Conservation (phyloP, 345 rosid genomes). For the Microthlaspi erraticum region DNA sequence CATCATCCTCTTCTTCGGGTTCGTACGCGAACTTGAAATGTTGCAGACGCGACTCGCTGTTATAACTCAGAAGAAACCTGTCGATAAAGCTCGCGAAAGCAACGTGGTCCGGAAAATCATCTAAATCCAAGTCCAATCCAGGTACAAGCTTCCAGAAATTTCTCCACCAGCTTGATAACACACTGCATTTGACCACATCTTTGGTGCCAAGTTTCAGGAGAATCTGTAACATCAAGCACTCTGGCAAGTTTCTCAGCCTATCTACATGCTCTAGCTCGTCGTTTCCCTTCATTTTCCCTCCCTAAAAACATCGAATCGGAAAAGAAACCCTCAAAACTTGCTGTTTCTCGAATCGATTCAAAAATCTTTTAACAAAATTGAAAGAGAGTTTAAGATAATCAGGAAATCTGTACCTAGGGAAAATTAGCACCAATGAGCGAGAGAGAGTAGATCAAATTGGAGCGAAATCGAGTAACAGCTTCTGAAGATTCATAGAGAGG, state of each 20-base stretch:
- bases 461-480: no score
- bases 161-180: constrained; percentile 26
- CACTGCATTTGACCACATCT: constrained; percentile 21
- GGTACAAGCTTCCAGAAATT: constrained; percentile 13
- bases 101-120: neutral
- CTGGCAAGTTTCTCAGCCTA: constrained; percentile 24
- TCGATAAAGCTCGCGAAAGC: constrained; percentile 6
- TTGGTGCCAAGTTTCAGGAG: constrained; percentile 14
- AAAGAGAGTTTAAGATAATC: no score
- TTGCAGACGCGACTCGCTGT: neutral
- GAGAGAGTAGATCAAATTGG: no score
- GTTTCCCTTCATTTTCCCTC: no score
- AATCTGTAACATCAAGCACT: constrained; percentile 1
- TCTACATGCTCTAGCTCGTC: neutral
- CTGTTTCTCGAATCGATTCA: no score
- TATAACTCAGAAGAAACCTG: neutral
- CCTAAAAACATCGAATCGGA: no score
- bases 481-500: no score
- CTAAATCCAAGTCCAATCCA: neutral
- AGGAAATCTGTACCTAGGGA: no score
- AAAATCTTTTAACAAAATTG: no score
- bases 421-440: no score
- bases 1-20: neutral
- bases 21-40: neutral
- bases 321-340: no score